Evolutionary conservation across 208 protist genomes (phyloP).

Genomic region (Leishmania guyanensis): DNA sequence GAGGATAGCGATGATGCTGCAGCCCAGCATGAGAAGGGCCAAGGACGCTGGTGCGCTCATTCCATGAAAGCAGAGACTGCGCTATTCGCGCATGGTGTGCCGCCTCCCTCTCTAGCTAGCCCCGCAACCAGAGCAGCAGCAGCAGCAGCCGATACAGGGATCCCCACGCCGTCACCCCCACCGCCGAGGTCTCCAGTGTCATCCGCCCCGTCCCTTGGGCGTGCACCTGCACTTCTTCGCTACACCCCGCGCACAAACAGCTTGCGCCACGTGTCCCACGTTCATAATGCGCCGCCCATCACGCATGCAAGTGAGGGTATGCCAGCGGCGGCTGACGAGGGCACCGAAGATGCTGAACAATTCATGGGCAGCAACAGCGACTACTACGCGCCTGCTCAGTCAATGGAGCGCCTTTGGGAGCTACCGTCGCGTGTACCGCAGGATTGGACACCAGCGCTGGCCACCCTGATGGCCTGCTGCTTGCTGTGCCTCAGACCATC

Average conservation of each 20-base stretch:
- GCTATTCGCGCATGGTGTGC: no score
- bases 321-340: not conserved
- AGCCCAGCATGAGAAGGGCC: not conserved
- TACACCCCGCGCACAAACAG: constrained; percentile 2
- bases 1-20: not conserved
- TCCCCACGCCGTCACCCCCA: not conserved
- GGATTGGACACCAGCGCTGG: constrained; percentile 22
- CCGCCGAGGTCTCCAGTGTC: not conserved
- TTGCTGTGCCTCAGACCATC: constrained; percentile 18
- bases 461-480: constrained; percentile 33
- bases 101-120: not conserved
- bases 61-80: not conserved
- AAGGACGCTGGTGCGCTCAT: not conserved
- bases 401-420: constrained; percentile 34
- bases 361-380: not conserved
- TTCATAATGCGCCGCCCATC: not conserved
- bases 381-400: constrained; percentile 19
- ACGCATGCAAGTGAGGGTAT: not conserved
- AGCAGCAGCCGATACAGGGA: not conserved
- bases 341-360: not conserved
- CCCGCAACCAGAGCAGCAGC: not conserved
- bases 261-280: not conserved
- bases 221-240: not conserved
- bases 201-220: not conserved
- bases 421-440: constrained; percentile 19